Conservation (phyloP, 768 basidiomycete species). For the Tylopilus subfusipes region DNA sequence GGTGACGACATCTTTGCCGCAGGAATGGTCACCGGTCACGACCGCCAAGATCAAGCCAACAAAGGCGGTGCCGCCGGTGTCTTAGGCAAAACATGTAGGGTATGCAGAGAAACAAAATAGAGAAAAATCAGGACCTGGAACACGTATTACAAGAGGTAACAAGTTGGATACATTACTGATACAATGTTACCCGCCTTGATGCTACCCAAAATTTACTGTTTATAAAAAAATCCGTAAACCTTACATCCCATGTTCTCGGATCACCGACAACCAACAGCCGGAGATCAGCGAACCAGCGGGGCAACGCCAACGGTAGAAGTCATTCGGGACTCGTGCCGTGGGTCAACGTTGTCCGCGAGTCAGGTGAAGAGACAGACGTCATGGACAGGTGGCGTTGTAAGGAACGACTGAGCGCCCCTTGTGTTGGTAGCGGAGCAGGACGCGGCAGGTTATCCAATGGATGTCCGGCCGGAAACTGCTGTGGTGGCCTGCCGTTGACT, state of each 20-base stretch:
- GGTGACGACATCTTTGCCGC: neutral
- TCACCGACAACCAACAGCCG: neutral
- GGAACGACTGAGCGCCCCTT: conserved; percentile 17
- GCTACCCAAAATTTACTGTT: conserved; percentile 3
- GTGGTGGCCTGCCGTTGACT: conserved; percentile 31
- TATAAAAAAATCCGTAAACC: conserved; percentile 9
- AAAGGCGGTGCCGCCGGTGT: no score
- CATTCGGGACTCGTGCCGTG: conserved; percentile 16
- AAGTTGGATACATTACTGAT: conserved; percentile 21
- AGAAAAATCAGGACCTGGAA: neutral
- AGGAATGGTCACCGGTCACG: no score
- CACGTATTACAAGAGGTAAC: conserved; percentile 25
- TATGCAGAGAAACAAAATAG: neutral
- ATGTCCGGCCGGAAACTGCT: conserved; percentile 28
- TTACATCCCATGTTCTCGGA: neutral
- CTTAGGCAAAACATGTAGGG: no score
- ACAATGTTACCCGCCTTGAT: conserved; percentile 19
- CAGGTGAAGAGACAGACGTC: conserved; percentile 20
- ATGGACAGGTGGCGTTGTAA: conserved; percentile 29
- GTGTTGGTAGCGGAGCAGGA: conserved; percentile 1
- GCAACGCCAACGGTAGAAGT: neutral
- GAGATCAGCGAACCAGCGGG: neutral
- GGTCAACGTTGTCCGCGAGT: conserved; percentile 23
- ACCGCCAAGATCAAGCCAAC: neutral
- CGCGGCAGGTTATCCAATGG: conserved; percentile 6